Conservation (phyloP, 768 basidiomycete genomes). For the Collybia sp. region DNA sequence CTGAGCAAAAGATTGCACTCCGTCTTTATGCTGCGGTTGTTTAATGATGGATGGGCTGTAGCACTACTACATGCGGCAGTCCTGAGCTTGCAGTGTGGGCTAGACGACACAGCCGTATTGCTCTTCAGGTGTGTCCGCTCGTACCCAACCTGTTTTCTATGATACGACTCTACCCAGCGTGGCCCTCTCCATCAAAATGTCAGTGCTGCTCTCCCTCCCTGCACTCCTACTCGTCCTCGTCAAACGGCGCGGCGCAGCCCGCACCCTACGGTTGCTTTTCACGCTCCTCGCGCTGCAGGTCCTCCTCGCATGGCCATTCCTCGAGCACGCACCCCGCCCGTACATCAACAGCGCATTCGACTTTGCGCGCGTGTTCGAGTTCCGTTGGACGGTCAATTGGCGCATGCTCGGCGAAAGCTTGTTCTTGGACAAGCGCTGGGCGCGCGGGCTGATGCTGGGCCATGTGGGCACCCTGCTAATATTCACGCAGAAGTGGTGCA, state of each 20-base stretch:
- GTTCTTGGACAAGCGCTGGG: constrained; percentile 66
- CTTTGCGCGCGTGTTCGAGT: constrained; percentile 83
- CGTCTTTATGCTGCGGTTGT: constrained; percentile 85
- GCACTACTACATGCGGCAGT: constrained; percentile 64
- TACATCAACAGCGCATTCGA: constrained; percentile 84
- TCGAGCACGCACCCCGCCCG: constrained; percentile 49
- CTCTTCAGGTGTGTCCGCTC: constrained; percentile 62
- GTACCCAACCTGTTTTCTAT: neutral
- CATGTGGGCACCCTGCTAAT: constrained; percentile 56
- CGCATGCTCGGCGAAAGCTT: constrained; percentile 73
- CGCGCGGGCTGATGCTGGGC: constrained; percentile 55
- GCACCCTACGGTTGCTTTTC: constrained; percentile 46
- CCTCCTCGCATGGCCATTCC: constrained; percentile 66
- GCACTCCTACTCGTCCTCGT: constrained; percentile 81
- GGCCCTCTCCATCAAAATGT: constrained; percentile 95
- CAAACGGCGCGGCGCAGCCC: constrained; percentile 59
- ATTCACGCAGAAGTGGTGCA: constrained; percentile 81
- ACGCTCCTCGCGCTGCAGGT: constrained; percentile 48
- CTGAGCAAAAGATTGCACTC: constrained; percentile 94
- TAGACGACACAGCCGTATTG: constrained; percentile 59
- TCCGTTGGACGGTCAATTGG: constrained; percentile 99
- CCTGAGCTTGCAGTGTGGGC: constrained; percentile 52
- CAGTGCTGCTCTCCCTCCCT: constrained; percentile 83
- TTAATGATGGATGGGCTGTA: constrained; percentile 92
- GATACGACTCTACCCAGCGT: constrained; percentile 33